Evolutionary conservation across 2,329 filamentous ascomycete genomes (phyloP), one percentile per base, ranked within the genome.

Genomic region (Penicillium italicum): DNA sequence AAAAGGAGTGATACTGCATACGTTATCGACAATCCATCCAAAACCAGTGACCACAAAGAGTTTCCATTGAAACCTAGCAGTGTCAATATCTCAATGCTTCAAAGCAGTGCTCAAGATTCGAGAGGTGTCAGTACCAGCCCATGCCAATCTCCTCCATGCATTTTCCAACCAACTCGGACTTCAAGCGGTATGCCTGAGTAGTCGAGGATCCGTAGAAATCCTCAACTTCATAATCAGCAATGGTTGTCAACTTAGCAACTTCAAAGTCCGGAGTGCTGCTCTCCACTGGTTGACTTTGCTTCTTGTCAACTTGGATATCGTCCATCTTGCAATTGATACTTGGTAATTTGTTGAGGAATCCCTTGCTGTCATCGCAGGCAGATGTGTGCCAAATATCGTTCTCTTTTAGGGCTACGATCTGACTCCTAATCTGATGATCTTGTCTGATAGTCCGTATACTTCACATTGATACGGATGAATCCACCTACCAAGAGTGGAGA

Each of bases 21-120:
- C 66, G 36, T 88, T 88, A 70, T 89, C 86, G 45, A 82, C 82
- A 5, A 85, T 84, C 85, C 85, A 89, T 24, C 86, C 86, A 60
- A 88, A 89, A 1, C 85, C 85, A 31, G 86, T 82, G 14, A 88
- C 83, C 26, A 82, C 66, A 65, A 87, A 88, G 1, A 88, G 77
- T 62, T 85, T 81, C 83, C 84, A 88, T 66, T 78, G 76, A 12
- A 68, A 69, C 34, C 66, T 69, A 43, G 4, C 11, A 11, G 12
- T 16, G 48, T 57, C 18, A 61, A 56, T 28, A 18, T 28, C 10
- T 43, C 33, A 47, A 18, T 37, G 26, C 22, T 4, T 10, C 4
- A 34, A 37, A 20, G 7, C 7, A 20, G 16, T 48, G 20, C 14
- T 28, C 9, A 28, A 12, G 5, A 6, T 24, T 9, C n/a, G 14